These are phyloP conservation scores for Camellia oleifera DNA, from an alignment of 179 eudicot species.

Conservation along the genomic window DNA sequence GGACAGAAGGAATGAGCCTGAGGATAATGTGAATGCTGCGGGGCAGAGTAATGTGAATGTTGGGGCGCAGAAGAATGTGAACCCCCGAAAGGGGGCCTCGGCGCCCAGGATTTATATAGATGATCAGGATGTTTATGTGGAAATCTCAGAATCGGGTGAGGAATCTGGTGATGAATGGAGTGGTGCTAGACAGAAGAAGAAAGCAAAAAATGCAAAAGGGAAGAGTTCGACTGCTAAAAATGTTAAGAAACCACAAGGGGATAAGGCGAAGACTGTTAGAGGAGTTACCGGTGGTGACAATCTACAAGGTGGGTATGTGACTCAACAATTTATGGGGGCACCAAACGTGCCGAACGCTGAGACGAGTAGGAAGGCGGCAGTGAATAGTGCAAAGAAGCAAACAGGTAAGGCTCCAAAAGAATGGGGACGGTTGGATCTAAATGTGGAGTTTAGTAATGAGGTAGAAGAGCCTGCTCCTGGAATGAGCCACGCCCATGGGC, in stretches of 20 bases:
- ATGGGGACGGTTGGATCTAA: conserved; percentile 59
- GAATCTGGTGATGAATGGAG: conserved; percentile 59
- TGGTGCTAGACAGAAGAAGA: conserved; percentile 37
- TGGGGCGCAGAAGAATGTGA: not conserved
- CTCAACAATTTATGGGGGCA: conserved; percentile 18
- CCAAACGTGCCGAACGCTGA: conserved; percentile 23
- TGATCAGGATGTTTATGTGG: conserved; percentile 48
- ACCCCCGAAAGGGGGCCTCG: conserved; percentile 10
- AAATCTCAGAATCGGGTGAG: conserved; percentile 43
- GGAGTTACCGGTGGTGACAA: conserved; percentile 23
- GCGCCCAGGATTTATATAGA: conserved; percentile 48
- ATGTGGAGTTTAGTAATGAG: conserved; percentile 62
- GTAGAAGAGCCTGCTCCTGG: conserved; percentile 57
- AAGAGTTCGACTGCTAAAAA: conserved; percentile 19
- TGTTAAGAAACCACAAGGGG: conserved; percentile 18
- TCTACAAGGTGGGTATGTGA: conserved; percentile 28
- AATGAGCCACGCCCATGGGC: conserved; percentile 21
- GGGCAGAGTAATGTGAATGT: conserved; percentile 7
- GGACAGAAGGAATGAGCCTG: not conserved
- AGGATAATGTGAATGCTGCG: conserved; percentile 15
- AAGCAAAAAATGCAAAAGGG: conserved; percentile 24
- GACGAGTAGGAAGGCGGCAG: conserved; percentile 26
- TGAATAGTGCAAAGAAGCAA: conserved; percentile 35
- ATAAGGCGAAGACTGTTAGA: conserved; percentile 27
- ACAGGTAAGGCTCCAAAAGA: conserved; percentile 40